These are phyloP conservation scores for Purpureocillium lavendulum DNA, from an alignment of 2,329 filamentous ascomycete genomes.

Conservation along the genomic window DNA sequence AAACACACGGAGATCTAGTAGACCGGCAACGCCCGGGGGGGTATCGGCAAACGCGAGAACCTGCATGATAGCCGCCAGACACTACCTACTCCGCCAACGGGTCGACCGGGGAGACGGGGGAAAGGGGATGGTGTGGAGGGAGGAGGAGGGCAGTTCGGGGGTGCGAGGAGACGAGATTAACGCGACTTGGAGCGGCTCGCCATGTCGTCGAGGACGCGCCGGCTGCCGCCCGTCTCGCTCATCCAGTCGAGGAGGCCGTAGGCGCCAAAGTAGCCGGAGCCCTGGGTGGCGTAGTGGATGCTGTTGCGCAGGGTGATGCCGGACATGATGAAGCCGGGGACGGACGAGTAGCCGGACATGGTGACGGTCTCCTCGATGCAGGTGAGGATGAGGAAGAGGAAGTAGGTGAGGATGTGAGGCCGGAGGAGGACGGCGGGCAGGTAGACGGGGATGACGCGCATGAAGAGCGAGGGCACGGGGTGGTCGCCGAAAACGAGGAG, in stretches of 20 bases:
- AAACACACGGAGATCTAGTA: too few relatives aligned
- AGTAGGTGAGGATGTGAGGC: slow-evolving; percentile 65
- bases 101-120: too few relatives aligned
- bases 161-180: too few relatives aligned
- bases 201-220: slow-evolving; percentile 21
- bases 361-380: slow-evolving; percentile 60
- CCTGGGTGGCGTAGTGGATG: slow-evolving; percentile 37
- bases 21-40: too few relatives aligned
- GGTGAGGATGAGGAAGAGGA: slow-evolving; percentile 53
- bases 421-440: slow-evolving; percentile 56
- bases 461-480: slow-evolving; percentile 53
- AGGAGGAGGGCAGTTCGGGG: too few relatives aligned
- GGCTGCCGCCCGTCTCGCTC: slow-evolving; percentile 45
- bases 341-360: slow-evolving; percentile 58
- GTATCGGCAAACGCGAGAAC: too few relatives aligned
- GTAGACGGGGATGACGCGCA: slow-evolving; percentile 57
- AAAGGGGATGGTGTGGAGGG: too few relatives aligned
- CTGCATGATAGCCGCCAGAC: too few relatives aligned
- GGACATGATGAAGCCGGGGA: slow-evolving; percentile 45
- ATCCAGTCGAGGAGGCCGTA: slow-evolving; percentile 57
- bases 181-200: slow-evolving; percentile 2
- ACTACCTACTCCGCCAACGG: too few relatives aligned
- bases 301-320: slow-evolving; percentile 36
- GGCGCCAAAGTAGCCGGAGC: slow-evolving; percentile 52
- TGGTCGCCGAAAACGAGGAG: slow-evolving; percentile 61